A percentile compares a stretch with the other conserved stretches of the same genome.
Evolutionary conservation across 768 basidiomycete genomes (phyloP).

Genomic region (Steccherinum ochraceum): DNA sequence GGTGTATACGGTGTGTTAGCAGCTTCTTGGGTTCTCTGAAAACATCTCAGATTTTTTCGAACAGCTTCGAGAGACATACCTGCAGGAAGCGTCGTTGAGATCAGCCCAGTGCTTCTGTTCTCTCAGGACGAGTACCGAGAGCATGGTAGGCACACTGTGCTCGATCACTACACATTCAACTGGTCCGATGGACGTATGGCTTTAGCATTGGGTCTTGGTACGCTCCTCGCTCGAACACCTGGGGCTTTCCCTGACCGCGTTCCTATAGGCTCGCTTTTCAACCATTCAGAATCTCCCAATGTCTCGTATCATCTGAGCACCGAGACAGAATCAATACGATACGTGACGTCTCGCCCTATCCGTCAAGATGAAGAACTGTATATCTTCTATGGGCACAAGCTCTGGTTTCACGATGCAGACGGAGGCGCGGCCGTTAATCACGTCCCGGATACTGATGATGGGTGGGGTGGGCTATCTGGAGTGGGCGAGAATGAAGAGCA

Average conservation of each 20-base stretch:
- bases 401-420: slow-evolving; percentile 55
- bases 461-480: slow-evolving; percentile 38
- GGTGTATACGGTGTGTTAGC: slow-evolving; percentile 54
- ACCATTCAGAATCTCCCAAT: slow-evolving; percentile 67
- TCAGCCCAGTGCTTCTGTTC: slow-evolving; percentile 81
- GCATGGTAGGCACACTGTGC: slow-evolving; percentile 55
- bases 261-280: slow-evolving; percentile 69
- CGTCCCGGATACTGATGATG: slow-evolving; percentile 28
- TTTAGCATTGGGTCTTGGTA: slow-evolving; percentile 73
- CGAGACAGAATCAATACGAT: slow-evolving; percentile 53
- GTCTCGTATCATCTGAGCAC: slow-evolving; percentile 56
- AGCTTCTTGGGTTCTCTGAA: neutral
- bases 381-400: slow-evolving; percentile 67
- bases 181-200: slow-evolving; percentile 76
- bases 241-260: neutral
- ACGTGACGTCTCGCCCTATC: slow-evolving; percentile 48
- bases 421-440: neutral
- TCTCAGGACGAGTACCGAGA: slow-evolving; percentile 59
- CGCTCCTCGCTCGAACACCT: slow-evolving; percentile 11
- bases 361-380: slow-evolving; percentile 65
- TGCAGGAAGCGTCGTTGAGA: slow-evolving; percentile 65
- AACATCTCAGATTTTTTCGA: neutral
- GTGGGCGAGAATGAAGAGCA: slow-evolving; percentile 15
- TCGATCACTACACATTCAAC: slow-evolving; percentile 73
- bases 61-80: slow-evolving; percentile 50